These are phyloP conservation scores for Fusarium luffae DNA, from an alignment of 2,329 filamentous ascomycete genomes.

Conservation along the genomic window DNA sequence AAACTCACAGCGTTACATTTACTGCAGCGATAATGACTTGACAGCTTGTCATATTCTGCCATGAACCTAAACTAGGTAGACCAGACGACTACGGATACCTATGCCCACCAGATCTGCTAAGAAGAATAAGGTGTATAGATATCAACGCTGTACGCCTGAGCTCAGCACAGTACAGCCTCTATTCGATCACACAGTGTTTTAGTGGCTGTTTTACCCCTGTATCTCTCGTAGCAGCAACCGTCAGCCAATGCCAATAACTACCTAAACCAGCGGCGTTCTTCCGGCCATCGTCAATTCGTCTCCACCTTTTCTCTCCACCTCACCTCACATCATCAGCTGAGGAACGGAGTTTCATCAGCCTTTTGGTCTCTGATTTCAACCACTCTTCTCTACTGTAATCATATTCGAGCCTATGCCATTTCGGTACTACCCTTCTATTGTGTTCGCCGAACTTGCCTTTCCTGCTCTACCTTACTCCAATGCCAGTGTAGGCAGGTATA, in stretches of 20 bases:
- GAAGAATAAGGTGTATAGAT: not conserved
- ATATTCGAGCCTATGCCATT: not conserved
- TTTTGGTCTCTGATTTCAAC: not conserved
- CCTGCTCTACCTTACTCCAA: not conserved
- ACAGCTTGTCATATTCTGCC: not conserved
- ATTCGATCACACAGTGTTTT: not conserved
- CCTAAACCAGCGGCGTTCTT: not conserved
- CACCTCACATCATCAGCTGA: slow-evolving; percentile 8
- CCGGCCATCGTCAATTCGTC: not conserved
- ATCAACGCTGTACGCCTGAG: not conserved
- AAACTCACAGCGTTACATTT: not conserved
- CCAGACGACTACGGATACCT: not conserved
- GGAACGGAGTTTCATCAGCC: slow-evolving; percentile 16
- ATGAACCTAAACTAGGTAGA: not conserved
- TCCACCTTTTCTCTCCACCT: slow-evolving; percentile 6
- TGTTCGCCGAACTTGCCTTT: not conserved
- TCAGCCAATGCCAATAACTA: not conserved
- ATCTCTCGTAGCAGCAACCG: not conserved
- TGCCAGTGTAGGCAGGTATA: not conserved
- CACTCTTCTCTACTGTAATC: no score
- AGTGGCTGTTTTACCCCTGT: not conserved
- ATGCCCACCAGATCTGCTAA: not conserved
- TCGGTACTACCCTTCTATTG: not conserved
- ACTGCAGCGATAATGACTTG: not conserved
- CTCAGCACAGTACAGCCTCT: not conserved